Base-by-base conservation (phyloP, 2,329 filamentous ascomycete species). In the Penicillium sclerotiorum region DNA sequence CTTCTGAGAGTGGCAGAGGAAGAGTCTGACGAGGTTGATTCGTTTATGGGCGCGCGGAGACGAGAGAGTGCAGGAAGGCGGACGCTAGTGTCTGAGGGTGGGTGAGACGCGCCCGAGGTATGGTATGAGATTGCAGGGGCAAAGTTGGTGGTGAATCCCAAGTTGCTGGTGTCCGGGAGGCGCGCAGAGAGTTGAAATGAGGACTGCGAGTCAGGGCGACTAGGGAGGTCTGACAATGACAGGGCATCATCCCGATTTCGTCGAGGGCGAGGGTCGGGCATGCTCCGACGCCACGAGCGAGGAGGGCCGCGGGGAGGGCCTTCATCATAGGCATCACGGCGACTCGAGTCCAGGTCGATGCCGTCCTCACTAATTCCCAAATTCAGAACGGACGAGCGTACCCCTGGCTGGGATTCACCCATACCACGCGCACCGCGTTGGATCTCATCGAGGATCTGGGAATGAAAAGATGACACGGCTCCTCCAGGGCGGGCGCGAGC, bases 111-210 rank as follows among this genome's bases (percentile, higher is more conserved):
- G 35, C 49, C 36, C 7, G 58, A 52, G 28, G 59, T 54, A 37
- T 64, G 63, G 45, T 68, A 67, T 38, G 60, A 62, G 35, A 66
- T 60, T 6, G 75, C 75, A 35, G 76, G 74, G 23, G 75, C 73
- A 60, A 77, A 78, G 41, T 71, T 65, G n/a, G n/a, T n/a, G n/a
- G n/a, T n/a, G n/a, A n/a, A n/a, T n/a, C n/a, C n/a, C n/a, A n/a
- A n/a, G n/a, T n/a, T n/a, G n/a, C n/a, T n/a, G n/a, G n/a, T n/a
- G n/a, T n/a, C n/a, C n/a, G n/a, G n/a, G n/a, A n/a, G n/a, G n/a
- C n/a, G n/a, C n/a, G n/a, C n/a, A n/a, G 47, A 13, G 48, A 25
- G 11, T 53, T 40, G 23, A 52, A 51, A 8, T 55, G 47, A 33
- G 51, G 49, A n/a, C n/a, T n/a, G n/a, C n/a, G n/a, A n/a, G 5